These are phyloP conservation scores for Cryptosporidium ryanae DNA, from an alignment of 169 alveolate species.

Conservation along the genomic window DNA sequence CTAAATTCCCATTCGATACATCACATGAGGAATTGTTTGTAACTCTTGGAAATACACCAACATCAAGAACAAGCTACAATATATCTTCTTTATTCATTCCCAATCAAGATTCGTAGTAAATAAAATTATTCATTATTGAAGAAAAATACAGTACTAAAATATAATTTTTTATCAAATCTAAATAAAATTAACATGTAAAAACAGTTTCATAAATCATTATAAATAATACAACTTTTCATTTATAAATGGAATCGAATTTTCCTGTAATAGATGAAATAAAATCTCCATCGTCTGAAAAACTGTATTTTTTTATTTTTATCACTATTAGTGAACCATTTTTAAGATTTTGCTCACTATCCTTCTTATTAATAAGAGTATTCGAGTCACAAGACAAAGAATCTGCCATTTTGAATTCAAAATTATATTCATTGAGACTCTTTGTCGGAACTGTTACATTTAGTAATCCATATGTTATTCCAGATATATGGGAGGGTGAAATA, in stretches of 20 bases:
- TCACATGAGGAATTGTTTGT: conserved; percentile 70
- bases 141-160: neutral
- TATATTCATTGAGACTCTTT: conserved; percentile 14
- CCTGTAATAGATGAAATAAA: conserved; percentile 58
- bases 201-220: no score
- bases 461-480: conserved; percentile 72
- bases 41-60: conserved; percentile 69
- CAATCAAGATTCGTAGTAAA: conserved; percentile 57
- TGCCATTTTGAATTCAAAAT: conserved; percentile 43
- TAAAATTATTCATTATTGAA: neutral
- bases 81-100: conserved; percentile 49
- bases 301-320: conserved; percentile 31
- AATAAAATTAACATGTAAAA: no score
- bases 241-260: conserved; percentile 41
- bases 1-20: conserved; percentile 3
- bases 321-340: conserved; percentile 34
- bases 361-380: conserved; percentile 48
- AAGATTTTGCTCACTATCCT: conserved; percentile 11
- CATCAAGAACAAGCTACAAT: conserved; percentile 54
- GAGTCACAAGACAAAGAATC: conserved; percentile 29
- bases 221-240: neutral
- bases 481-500: conserved; percentile 58
- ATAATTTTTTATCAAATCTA: neutral
- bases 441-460: conserved; percentile 48
- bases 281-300: conserved; percentile 64